phyloP scores from a whole-genome alignment of 2,329 filamentous ascomycete species.

The Monosporascus sp. region DNA sequence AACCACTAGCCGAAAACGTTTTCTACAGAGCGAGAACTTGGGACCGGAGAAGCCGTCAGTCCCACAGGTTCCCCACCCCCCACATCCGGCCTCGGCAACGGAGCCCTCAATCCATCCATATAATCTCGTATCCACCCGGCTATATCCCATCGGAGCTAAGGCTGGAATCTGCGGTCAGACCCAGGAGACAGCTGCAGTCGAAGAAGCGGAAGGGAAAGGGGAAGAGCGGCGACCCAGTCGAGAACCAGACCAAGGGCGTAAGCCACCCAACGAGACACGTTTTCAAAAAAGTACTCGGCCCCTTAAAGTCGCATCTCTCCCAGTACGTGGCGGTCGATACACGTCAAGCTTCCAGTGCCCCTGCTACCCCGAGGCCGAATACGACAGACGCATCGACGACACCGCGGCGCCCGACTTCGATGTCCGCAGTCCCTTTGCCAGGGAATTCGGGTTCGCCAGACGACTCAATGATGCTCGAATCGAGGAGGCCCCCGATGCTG shows the following conservation, averaged over 20 bases:
- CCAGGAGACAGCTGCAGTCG: slow-evolving; percentile 32
- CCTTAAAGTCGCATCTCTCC: slow-evolving; percentile 23
- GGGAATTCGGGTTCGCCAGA: slow-evolving; percentile 14
- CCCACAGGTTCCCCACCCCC: slow-evolving; percentile 27
- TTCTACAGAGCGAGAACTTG: slow-evolving; percentile 22
- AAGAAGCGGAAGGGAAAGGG: slow-evolving; percentile 23
- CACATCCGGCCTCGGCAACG: slow-evolving; percentile 45
- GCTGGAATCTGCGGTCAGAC: slow-evolving; percentile 37
- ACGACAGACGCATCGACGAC: slow-evolving; percentile 4
- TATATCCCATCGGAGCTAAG: slow-evolving; percentile 40
- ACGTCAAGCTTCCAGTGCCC: slow-evolving; percentile 3
- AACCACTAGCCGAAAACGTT: slow-evolving; percentile 18
- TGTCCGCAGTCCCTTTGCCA: slow-evolving; percentile 18
- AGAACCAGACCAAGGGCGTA: slow-evolving; percentile 21
- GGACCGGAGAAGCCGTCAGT: slow-evolving; percentile 16
- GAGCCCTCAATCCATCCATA: slow-evolving; percentile 48
- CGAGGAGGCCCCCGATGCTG: slow-evolving; percentile 18
- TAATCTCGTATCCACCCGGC: slow-evolving; percentile 39
- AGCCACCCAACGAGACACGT: slow-evolving; percentile 24
- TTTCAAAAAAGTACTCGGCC: slow-evolving; percentile 27
- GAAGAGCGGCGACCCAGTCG: slow-evolving; percentile 10
- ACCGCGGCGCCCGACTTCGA: slow-evolving; percentile 15
- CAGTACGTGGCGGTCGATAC: slow-evolving; percentile 14
- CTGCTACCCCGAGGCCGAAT: slow-evolving; percentile 10
- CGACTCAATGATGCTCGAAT: slow-evolving; percentile 24